Conservation (phyloP, 1,139 yeast genomes). For the Geotrichum fermentans region DNA sequence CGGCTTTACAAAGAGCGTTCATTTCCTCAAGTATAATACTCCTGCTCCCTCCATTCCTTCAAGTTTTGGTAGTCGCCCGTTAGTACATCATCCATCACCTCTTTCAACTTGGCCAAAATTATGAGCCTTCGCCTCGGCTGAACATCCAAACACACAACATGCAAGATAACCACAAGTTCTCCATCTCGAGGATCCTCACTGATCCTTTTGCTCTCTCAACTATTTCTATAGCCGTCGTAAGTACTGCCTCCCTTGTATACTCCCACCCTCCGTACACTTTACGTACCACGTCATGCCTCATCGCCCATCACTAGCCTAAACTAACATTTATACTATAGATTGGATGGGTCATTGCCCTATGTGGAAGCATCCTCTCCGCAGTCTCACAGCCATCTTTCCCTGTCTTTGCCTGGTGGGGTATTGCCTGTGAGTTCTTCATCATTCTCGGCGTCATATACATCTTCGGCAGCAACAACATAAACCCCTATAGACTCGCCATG, state of each 20-base stretch:
- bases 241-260: slow-evolving; percentile 8
- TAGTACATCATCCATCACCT: too few species aligned
- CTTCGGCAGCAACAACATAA: slow-evolving; percentile 64
- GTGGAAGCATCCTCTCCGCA: slow-evolving; percentile 70
- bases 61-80: too few species aligned
- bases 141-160: background rate
- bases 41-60: too few species aligned
- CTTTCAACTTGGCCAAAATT: background rate
- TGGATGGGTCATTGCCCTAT: slow-evolving; percentile 79
- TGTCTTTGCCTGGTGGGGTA: slow-evolving; percentile 93
- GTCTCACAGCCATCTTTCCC: slow-evolving; percentile 49
- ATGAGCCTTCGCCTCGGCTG: background rate
- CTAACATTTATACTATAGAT: slow-evolving; percentile 26
- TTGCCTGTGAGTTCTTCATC: slow-evolving; percentile 71
- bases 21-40: too few species aligned
- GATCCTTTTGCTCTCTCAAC: slow-evolving; percentile 42
- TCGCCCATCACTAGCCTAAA: background rate
- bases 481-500: slow-evolving; percentile 60
- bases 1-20: too few species aligned
- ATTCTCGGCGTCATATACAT: slow-evolving; percentile 53
- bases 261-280: background rate
- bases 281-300: background rate
- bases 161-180: background rate
- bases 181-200: slow-evolving; percentile 30
- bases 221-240: slow-evolving; percentile 33